Evolutionary conservation across 345 rosid genomes (phyloP).

Genomic region (Eucalyptus dawsonii): DNA sequence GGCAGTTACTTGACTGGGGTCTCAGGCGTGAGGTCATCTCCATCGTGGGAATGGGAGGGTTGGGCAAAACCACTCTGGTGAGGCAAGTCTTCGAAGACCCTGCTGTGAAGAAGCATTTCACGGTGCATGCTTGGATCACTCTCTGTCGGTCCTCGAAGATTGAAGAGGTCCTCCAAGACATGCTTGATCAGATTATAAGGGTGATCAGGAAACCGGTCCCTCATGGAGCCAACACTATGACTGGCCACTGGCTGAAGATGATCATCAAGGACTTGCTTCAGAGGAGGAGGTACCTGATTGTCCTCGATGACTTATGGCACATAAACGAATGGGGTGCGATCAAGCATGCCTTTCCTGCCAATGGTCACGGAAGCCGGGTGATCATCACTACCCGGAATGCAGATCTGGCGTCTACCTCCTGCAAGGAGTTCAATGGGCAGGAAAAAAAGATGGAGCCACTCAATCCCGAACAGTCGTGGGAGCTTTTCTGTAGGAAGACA

Average conservation of each 20-base stretch:
- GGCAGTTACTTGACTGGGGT: slow-evolving; percentile 1
- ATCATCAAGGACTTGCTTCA: slow-evolving; percentile 5
- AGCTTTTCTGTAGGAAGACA: slow-evolving; percentile 18
- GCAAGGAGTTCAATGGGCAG: slow-evolving; percentile 3
- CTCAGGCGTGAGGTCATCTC: slow-evolving; percentile 5
- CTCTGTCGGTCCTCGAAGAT: slow-evolving; percentile 7
- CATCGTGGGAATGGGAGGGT: slow-evolving; percentile 24
- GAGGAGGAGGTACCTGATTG: slow-evolving; percentile 14
- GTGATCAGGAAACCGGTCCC: slow-evolving; percentile 6
- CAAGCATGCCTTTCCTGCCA: slow-evolving; percentile 13
- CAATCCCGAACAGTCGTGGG: slow-evolving; percentile 10
- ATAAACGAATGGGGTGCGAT: slow-evolving; percentile 18
- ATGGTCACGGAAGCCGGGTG: slow-evolving; percentile 10
- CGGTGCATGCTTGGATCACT: slow-evolving; percentile 11
- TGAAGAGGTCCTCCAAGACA: slow-evolving; percentile 3
- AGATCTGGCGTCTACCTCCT: not conserved
- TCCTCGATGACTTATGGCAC: slow-evolving; percentile 21
- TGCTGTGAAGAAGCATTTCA: slow-evolving; percentile 6
- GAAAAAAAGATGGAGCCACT: slow-evolving; percentile 13
- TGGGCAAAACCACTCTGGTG: slow-evolving; percentile 27
- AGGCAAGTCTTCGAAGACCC: slow-evolving; percentile 18
- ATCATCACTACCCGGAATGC: slow-evolving; percentile 18
- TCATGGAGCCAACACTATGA: slow-evolving; percentile 10
- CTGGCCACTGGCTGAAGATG: not conserved
- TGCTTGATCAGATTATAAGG: slow-evolving; percentile 4